These are phyloP conservation scores for Cordyceps cicadae DNA, from an alignment of 2,329 filamentous ascomycete species.

Conservation along the genomic window DNA sequence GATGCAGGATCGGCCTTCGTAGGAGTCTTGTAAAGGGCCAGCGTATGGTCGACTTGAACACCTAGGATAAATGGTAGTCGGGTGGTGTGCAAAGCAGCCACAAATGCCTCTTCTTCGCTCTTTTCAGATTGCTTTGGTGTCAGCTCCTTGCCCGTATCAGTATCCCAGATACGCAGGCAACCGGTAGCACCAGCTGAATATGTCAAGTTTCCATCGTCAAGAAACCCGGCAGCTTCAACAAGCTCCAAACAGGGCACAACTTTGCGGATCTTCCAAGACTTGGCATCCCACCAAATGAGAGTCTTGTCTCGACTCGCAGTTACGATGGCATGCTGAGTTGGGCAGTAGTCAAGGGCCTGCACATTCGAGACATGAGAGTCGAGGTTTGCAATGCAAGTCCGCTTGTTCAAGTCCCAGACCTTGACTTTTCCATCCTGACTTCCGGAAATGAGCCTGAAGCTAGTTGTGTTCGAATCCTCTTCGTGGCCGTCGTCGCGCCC, in stretches of 20 bases:
- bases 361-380: conserved; percentile 95
- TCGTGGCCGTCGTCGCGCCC: conserved; percentile 26
- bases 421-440: conserved; percentile 89
- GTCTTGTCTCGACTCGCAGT: conserved; percentile 91
- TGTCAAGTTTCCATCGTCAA: conserved; percentile 61
- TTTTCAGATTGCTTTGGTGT: conserved; percentile 61
- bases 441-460: conserved; percentile 79
- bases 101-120: conserved; percentile 57
- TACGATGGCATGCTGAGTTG: conserved; percentile 64
- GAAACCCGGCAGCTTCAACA: conserved; percentile 75
- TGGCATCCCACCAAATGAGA: conserved; percentile 81
- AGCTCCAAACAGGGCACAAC: conserved; percentile 80
- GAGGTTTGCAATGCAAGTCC: conserved; percentile 65
- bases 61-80: conserved; percentile 65
- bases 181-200: conserved; percentile 83
- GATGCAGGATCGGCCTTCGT: conserved; percentile 29
- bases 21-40: conserved; percentile 59
- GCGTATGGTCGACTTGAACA: conserved; percentile 80
- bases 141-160: conserved; percentile 67
- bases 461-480: conserved; percentile 32
- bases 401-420: conserved; percentile 85
- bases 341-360: conserved; percentile 74
- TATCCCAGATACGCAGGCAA: conserved; percentile 74
- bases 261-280: conserved; percentile 72
- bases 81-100: conserved; percentile 60